Evolutionary conservation across 169 alveolate genomes (phyloP).

Genomic region (Theileria luwenshuni): DNA sequence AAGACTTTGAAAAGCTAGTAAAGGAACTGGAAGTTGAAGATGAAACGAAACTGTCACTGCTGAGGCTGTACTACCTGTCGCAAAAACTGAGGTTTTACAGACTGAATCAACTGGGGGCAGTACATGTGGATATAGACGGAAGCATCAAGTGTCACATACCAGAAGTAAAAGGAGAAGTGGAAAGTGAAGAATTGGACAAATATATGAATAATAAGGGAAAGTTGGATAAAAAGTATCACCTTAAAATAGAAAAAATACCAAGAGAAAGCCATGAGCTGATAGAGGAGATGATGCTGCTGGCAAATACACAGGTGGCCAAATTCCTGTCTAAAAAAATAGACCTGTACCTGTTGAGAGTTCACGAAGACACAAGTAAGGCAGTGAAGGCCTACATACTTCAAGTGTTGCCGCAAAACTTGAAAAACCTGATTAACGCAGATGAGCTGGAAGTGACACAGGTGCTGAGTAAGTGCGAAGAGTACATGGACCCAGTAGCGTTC

Average conservation of each 20-base stretch:
- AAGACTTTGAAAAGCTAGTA: constrained; percentile 12
- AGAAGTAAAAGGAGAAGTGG: constrained; percentile 4
- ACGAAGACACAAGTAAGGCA: constrained; percentile 72
- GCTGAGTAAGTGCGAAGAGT: constrained; percentile 65
- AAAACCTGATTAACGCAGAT: constrained; percentile 33
- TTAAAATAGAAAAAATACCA: constrained; percentile 42
- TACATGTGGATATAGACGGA: constrained; percentile 52
- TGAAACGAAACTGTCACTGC: constrained; percentile 18
- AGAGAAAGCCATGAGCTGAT: constrained; percentile 76
- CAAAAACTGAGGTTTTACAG: constrained; percentile 48
- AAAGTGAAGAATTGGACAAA: background rate
- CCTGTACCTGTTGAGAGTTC: constrained; percentile 69
- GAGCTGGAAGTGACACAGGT: constrained; percentile 41
- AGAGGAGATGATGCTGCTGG: constrained; percentile 82
- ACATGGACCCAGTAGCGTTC: constrained; percentile 66
- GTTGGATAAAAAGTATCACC: background rate
- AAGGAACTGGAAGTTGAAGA: constrained; percentile 8
- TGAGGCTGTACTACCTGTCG: constrained; percentile 51
- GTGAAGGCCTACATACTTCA: constrained; percentile 55
- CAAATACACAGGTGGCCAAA: constrained; percentile 77
- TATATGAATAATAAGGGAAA: constrained; percentile 12
- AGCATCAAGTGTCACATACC: constrained; percentile 62
- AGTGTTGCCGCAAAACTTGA: constrained; percentile 53
- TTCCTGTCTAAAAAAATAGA: constrained; percentile 57
- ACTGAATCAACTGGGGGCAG: constrained; percentile 65